Evolutionary conservation across 768 basidiomycete species (phyloP).

Genomic region (Saitozyma sp.): DNA sequence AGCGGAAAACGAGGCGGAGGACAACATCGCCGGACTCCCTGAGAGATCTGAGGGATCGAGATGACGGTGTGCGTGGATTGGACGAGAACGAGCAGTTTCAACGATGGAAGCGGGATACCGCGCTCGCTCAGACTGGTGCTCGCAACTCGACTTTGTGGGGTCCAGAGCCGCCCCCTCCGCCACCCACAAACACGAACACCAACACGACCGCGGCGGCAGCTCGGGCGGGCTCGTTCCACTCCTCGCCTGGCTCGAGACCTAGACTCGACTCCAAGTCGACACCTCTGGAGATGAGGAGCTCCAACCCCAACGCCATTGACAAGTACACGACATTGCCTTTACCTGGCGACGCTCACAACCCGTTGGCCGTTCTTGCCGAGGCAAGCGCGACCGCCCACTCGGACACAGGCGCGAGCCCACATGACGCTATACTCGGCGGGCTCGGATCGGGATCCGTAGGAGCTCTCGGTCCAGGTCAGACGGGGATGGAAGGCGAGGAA

Average conservation of each 20-base stretch:
- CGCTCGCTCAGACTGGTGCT: too few relatives aligned
- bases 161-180: neutral
- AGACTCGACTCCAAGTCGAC: neutral
- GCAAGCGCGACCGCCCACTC: conserved; percentile 11
- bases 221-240: neutral
- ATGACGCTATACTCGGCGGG: too few relatives aligned
- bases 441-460: too few relatives aligned
- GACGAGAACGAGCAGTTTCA: neutral
- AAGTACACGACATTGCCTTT: conserved; percentile 33
- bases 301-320: conserved; percentile 7
- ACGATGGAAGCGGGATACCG: neutral
- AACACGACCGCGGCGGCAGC: neutral
- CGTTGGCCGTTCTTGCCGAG: conserved; percentile 36
- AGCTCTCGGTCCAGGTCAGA: neutral
- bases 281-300: neutral
- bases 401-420: neutral
- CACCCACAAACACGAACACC: neutral
- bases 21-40: neutral
- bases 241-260: neutral
- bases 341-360: conserved; percentile 38
- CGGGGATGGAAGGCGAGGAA: neutral
- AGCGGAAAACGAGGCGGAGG: conserved; percentile 1
- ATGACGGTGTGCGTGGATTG: neutral
- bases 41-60: neutral
- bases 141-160: neutral